Evolutionary conservation across 495 filamentous ascomycete species (phyloP).

Genomic region (Podospora fimiseda): DNA sequence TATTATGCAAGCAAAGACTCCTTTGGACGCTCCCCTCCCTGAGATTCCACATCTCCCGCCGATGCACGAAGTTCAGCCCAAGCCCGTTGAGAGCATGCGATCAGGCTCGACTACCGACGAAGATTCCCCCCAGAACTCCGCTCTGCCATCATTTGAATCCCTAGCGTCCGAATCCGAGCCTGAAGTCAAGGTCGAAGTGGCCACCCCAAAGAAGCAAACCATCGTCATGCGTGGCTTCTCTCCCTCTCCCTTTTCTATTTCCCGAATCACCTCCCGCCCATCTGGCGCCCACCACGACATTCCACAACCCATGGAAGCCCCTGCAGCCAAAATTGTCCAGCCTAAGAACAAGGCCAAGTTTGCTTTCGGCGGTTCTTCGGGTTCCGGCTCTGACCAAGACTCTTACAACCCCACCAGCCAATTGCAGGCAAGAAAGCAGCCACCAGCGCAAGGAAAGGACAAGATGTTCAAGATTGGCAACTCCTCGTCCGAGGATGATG

Average conservation of each 20-base stretch:
- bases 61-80: constrained; percentile 21
- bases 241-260: constrained; percentile 66
- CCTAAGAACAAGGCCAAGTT: constrained; percentile 49
- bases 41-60: constrained; percentile 32
- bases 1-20: constrained; percentile 71
- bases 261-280: constrained; percentile 26
- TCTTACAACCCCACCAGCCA: constrained; percentile 39
- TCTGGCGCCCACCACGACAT: constrained; percentile 28
- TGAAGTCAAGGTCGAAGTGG: constrained; percentile 24
- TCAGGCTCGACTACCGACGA: constrained; percentile 36
- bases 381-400: constrained; percentile 33
- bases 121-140: constrained; percentile 26
- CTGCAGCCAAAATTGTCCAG: constrained; percentile 43
- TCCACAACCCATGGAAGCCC: constrained; percentile 39
- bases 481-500: constrained; percentile 79
- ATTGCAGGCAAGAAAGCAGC: constrained; percentile 43
- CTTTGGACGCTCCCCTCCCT: constrained; percentile 54
- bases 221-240: constrained; percentile 86
- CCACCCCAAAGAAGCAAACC: constrained; percentile 39
- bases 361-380: constrained; percentile 49
- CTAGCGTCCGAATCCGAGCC: neutral
- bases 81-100: constrained; percentile 18
- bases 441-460: constrained; percentile 50
- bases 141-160: constrained; percentile 23
- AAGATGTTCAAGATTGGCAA: constrained; percentile 77